Conservation (phyloP, 768 basidiomycete genomes). For the Suillus clintonianus region DNA sequence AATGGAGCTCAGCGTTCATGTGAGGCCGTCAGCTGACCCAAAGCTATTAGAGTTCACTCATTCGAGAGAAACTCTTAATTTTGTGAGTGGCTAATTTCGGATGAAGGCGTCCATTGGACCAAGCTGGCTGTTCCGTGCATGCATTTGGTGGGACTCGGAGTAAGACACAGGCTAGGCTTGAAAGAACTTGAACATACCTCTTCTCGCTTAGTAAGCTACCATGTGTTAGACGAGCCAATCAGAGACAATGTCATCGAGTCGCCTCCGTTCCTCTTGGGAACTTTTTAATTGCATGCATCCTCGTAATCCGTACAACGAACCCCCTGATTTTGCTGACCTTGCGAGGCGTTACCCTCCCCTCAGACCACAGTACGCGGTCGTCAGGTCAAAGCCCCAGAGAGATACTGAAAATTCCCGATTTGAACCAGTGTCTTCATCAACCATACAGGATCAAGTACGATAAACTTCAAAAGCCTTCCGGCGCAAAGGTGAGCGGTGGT, state of each 20-base stretch:
- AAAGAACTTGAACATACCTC: too few relatives aligned
- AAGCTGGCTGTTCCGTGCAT: too few relatives aligned
- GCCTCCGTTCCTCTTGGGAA: not conserved
- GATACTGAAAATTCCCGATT: not conserved
- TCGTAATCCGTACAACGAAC: constrained; percentile 47
- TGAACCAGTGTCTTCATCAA: constrained; percentile 28
- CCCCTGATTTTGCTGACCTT: constrained; percentile 62
- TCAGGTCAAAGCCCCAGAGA: not conserved
- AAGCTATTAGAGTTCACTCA: not conserved
- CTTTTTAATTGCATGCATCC: constrained; percentile 39
- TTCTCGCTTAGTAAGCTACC: not conserved
- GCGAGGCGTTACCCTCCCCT: constrained; percentile 60
- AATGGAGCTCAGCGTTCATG: not conserved
- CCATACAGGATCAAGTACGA: constrained; percentile 38
- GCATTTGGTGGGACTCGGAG: too few relatives aligned
- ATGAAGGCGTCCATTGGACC: too few relatives aligned
- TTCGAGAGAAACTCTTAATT: not conserved
- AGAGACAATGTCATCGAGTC: too few relatives aligned
- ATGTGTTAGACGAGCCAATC: too few relatives aligned
- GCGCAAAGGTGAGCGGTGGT: constrained; percentile 59
- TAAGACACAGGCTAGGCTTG: too few relatives aligned
- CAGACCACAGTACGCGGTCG: constrained; percentile 47
- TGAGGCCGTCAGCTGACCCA: not conserved
- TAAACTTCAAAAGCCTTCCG: constrained; percentile 75
- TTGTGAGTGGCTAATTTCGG: not conserved